These are phyloP conservation scores for Claviceps sp. DNA, from an alignment of 2,329 filamentous ascomycete species.

Conservation along the genomic window DNA sequence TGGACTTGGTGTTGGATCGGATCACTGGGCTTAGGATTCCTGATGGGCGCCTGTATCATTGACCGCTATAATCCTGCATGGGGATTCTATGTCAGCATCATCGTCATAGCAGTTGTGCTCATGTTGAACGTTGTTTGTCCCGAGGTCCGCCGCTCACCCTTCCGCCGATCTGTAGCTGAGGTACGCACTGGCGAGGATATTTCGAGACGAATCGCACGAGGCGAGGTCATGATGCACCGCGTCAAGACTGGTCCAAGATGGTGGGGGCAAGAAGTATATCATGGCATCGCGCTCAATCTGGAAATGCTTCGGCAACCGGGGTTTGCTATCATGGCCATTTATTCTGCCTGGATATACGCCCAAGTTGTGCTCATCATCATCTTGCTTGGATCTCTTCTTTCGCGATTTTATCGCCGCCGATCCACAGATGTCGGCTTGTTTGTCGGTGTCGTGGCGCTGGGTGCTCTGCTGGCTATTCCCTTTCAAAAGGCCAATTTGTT, in stretches of 20 bases:
- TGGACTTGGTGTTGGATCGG: slow-evolving; percentile 70
- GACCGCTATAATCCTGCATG: slow-evolving; percentile 49
- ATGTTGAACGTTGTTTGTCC: slow-evolving; percentile 59
- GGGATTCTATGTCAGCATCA: slow-evolving; percentile 64
- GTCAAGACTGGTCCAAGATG: slow-evolving; percentile 57
- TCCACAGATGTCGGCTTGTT: slow-evolving; percentile 54
- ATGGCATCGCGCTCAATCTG: slow-evolving; percentile 50
- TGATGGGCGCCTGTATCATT: slow-evolving; percentile 58
- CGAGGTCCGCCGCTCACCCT: slow-evolving; percentile 57
- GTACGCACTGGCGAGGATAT: slow-evolving; percentile 40
- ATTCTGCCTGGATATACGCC: slow-evolving; percentile 66
- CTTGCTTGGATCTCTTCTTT: slow-evolving; percentile 58
- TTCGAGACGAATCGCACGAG: slow-evolving; percentile 48
- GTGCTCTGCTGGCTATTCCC: slow-evolving; percentile 56
- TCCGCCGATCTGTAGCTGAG: slow-evolving; percentile 54
- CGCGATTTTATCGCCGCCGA: slow-evolving; percentile 49
- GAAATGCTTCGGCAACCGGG: slow-evolving; percentile 65
- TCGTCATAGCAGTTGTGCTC: slow-evolving; percentile 50
- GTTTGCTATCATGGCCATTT: slow-evolving; percentile 59
- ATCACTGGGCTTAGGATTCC: slow-evolving; percentile 57
- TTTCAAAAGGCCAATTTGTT: slow-evolving; percentile 60
- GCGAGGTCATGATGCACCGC: slow-evolving; percentile 66
- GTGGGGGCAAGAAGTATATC: slow-evolving; percentile 66
- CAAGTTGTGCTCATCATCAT: slow-evolving; percentile 62
- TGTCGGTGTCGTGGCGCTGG: slow-evolving; percentile 52